Conservation (phyloP, 2,329 filamentous ascomycete species). For the Cadophora sp. region DNA sequence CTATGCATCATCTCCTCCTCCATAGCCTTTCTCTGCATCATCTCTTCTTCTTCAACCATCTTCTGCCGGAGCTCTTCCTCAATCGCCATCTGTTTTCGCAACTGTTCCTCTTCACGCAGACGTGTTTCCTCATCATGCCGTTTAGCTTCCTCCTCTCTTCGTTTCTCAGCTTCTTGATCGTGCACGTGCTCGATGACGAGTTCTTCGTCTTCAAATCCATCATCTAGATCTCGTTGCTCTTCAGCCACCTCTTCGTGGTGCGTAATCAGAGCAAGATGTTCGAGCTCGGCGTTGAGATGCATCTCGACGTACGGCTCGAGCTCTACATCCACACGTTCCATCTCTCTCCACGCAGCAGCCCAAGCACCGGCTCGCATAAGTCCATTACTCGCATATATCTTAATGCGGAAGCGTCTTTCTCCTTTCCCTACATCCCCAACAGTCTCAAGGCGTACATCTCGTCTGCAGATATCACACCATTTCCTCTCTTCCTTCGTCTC, state of each 20-base stretch:
- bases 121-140: slow-evolving; percentile 22
- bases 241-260: slow-evolving; percentile 11
- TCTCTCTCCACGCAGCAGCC: slow-evolving; percentile 93
- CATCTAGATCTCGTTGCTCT: slow-evolving; percentile 26
- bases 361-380: slow-evolving; percentile 92
- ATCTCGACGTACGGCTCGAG: slow-evolving; percentile 76
- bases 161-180: slow-evolving; percentile 24
- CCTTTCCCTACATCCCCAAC: slow-evolving; percentile 31
- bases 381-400: slow-evolving; percentile 93
- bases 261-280: slow-evolving; percentile 52
- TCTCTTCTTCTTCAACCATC: slow-evolving; percentile 54
- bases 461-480: slow-evolving; percentile 45
- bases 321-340: slow-evolving; percentile 98
- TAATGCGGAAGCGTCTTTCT: slow-evolving; percentile 71
- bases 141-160: slow-evolving; percentile 21
- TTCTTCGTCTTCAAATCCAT: slow-evolving; percentile 38
- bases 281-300: slow-evolving; percentile 64
- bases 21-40: slow-evolving; percentile 43
- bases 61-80: slow-evolving; percentile 57
- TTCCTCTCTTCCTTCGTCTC: slow-evolving; percentile 28
- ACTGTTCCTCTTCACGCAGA: slow-evolving; percentile 23
- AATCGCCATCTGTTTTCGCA: slow-evolving; percentile 24
- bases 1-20: slow-evolving; percentile 56
- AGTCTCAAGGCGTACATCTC: slow-evolving; percentile 42
- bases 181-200: slow-evolving; percentile 26